Percentiles rank a stretch among this genome's conserved stretches.
phyloP scores from a whole-genome alignment of 2,329 filamentous ascomycete genomes.

The Calonectria fujianensis region DNA sequence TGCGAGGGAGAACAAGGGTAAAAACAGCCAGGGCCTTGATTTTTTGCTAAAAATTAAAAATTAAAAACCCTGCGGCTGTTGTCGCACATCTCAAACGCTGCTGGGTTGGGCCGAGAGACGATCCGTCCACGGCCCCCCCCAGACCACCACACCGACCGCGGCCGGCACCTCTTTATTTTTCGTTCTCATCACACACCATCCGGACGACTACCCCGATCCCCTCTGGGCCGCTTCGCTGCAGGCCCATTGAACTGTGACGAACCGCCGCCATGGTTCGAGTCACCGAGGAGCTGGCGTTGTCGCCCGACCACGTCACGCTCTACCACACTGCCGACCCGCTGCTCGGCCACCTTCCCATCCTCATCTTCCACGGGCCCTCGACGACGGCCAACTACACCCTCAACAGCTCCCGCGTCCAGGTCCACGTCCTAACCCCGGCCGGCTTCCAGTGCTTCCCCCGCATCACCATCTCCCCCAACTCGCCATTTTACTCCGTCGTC shows the following conservation, averaged over 20 bases:
- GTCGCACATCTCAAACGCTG: conserved; percentile 28
- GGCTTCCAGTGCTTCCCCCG: conserved; percentile 93
- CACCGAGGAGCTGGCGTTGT: conserved; percentile 85
- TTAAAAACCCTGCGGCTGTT: conserved; percentile 22
- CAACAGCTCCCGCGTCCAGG: conserved; percentile 94
- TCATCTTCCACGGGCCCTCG: conserved; percentile 94
- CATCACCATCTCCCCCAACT: conserved; percentile 94
- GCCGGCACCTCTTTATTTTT: conserved; percentile 14
- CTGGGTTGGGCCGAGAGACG: conserved; percentile 35
- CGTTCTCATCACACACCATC: conserved; percentile 28
- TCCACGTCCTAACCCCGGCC: conserved; percentile 92
- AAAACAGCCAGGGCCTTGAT: not conserved
- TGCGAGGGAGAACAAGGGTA: conserved; percentile 40
- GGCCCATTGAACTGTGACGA: conserved; percentile 55
- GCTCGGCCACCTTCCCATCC: conserved; percentile 85
- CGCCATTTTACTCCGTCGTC: conserved; percentile 92
- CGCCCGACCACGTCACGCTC: conserved; percentile 87
- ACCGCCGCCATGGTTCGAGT: conserved; percentile 86
- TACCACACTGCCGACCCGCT: conserved; percentile 92
- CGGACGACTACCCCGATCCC: conserved; percentile 45
- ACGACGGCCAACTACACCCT: conserved; percentile 90
- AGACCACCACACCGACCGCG: conserved; percentile 32
- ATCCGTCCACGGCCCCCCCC: conserved; percentile 28
- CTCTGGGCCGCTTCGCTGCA: conserved; percentile 43
- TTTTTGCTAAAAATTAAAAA: conserved; percentile 32